Conservation (phyloP, 805 yeast species). For the Candida sphagnicola region DNA sequence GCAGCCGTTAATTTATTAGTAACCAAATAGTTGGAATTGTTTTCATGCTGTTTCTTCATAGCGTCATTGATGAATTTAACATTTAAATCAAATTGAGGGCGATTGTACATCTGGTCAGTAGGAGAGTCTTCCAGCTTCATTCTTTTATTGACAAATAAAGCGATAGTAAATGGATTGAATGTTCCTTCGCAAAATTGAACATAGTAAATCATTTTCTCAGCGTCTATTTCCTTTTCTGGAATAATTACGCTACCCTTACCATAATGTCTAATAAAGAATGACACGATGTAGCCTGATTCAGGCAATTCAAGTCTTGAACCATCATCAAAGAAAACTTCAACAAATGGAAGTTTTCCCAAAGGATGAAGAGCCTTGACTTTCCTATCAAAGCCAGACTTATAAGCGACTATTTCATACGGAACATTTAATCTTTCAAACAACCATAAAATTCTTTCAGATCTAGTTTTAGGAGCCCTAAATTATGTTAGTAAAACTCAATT, state of each 20-base stretch:
- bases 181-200: conserved; percentile 58
- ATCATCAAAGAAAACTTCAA: conserved; percentile 23
- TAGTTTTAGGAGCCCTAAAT: conserved; percentile 27
- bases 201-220: conserved; percentile 44
- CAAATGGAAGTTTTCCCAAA: conserved; percentile 32
- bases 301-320: conserved; percentile 28
- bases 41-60: conserved; percentile 20
- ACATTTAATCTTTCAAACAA: conserved; percentile 32
- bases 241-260: too few species aligned
- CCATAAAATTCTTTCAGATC: conserved; percentile 36
- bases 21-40: conserved; percentile 29
- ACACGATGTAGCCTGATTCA: conserved; percentile 60
- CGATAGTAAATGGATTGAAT: conserved; percentile 44
- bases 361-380: conserved; percentile 28
- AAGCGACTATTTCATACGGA: conserved; percentile 28
- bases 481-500: too few species aligned
- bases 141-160: conserved; percentile 16
- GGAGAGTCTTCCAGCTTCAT: background rate
- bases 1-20: conserved; percentile 34
- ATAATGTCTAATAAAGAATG: conserved; percentile 45
- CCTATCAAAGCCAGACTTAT: conserved; percentile 15
- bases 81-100: conserved; percentile 18
- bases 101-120: conserved; percentile 18
- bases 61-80: conserved; percentile 25
- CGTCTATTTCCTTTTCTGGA: conserved; percentile 36